Evolutionary conservation across 2,329 filamentous ascomycete species (phyloP).

Genomic region (Penicillium sp.): DNA sequence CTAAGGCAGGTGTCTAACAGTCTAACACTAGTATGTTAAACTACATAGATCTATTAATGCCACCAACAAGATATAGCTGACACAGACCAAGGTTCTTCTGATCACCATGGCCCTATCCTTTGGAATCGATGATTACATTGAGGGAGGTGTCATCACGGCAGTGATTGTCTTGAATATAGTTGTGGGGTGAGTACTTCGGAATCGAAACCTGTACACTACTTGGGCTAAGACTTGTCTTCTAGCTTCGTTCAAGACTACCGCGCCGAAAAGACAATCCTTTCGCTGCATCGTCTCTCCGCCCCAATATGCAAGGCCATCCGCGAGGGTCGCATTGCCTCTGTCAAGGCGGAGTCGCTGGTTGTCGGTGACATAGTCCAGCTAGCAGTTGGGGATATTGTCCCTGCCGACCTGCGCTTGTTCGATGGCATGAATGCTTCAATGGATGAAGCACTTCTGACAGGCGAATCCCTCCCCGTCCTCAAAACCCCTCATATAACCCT

Average conservation of each 20-base stretch:
- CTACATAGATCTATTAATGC: neutral
- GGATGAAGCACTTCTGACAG: constrained; percentile 65
- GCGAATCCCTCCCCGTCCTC: constrained; percentile 60
- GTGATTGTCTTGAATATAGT: constrained; percentile 59
- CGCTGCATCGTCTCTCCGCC: constrained; percentile 56
- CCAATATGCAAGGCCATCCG: constrained; percentile 58
- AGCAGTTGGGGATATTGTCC: constrained; percentile 58
- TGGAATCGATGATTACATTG: constrained; percentile 57
- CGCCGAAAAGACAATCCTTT: constrained; percentile 61
- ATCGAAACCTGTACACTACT: rapidly evolving
- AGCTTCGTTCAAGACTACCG: constrained; percentile 60
- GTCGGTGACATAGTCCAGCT: constrained; percentile 57
- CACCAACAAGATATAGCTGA: constrained; percentile 9
- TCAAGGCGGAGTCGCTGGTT: constrained; percentile 59
- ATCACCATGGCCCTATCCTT: constrained; percentile 68
- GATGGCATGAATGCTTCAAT: constrained; percentile 70
- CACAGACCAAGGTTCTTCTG: constrained; percentile 61
- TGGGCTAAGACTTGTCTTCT: neutral
- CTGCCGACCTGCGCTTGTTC: constrained; percentile 57
- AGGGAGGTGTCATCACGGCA: constrained; percentile 59
- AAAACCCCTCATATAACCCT: constrained; percentile 47
- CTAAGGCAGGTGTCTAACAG: constrained; percentile 76
- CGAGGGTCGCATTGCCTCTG: constrained; percentile 53
- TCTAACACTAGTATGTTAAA: constrained; percentile 61
- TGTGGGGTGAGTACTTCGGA: constrained; percentile 45